Evolutionary conservation across 352 stramenopile species (phyloP), one percentile per base, ranked within the genome.

Genomic region (Pythium rhizo-oryzae): DNA sequence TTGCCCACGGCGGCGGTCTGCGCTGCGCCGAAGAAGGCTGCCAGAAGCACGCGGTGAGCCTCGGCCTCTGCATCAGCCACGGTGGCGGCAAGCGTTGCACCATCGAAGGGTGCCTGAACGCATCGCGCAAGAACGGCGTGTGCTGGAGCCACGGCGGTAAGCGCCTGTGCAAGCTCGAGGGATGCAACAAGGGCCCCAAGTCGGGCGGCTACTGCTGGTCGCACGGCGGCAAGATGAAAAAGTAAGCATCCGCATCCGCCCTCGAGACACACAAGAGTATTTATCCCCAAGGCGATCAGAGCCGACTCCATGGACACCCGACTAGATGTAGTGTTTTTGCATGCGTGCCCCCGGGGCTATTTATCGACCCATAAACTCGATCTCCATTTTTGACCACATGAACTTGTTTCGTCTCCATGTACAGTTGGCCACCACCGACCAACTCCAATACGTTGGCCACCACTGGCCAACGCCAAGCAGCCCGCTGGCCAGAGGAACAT

Each of bases 51-150:
- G 89, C 87, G 0, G 84, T 94, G 47, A 93, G 85, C 55, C 74
- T 92, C 19, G 89, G 89, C 0, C 81, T 94, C 47, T 96, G 89
- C 73, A 96, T 94, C 67, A 92, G 81, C 8, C 88, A 96, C 54
- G 88, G 88, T 21, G 88, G 88, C 43, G 89, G 89, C 39, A 94
- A 95, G 68, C 84, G 87, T 11, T 94, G 87, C 65, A 91, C 77
- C 3, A 75, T 95, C 28, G 74, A 76, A 19, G 83, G 74, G 9
- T 94, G 86, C 47, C 71, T 90, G 46, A 93, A 92, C 68, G 84
- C 87, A 6, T 93, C 85, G 8, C 84, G 82, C 49, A 92, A 93
- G 74, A 90, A 91, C 65, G 87, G 87, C 35, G 83, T 94, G 56
- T 93, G 84, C 77, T 93, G 84, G 87, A 88, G 72, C 46, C 87